Evolutionary conservation across 2,329 filamentous ascomycete species (phyloP).

Genomic region (Coniella lustricola): DNA sequence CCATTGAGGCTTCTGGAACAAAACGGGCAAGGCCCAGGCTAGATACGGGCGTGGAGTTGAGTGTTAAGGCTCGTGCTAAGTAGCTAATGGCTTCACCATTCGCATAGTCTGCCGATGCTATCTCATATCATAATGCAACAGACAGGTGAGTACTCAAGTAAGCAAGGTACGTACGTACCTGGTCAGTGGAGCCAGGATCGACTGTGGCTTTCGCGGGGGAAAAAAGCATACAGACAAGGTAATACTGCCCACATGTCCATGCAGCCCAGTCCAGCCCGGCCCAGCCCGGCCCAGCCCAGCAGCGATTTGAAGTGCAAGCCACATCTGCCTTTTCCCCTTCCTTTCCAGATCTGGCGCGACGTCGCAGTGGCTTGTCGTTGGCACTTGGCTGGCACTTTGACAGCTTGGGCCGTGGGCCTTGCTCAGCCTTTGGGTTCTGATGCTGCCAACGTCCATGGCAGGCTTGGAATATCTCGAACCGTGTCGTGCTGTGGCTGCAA

Average conservation of each 20-base stretch:
- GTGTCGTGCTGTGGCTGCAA: too few species aligned
- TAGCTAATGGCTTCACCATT: too few species aligned
- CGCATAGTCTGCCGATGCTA: too few species aligned
- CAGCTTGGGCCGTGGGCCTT: not conserved
- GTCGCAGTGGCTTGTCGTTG: not conserved
- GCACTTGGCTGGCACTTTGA: not conserved
- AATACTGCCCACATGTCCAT: not conserved
- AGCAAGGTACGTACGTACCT: not conserved
- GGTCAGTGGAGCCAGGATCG: conserved; percentile 1
- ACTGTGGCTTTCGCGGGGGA: not conserved
- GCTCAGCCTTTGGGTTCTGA: not conserved
- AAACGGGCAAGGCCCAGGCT: too few species aligned
- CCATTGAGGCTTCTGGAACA: too few species aligned
- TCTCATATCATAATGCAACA: too few species aligned
- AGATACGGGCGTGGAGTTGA: too few species aligned
- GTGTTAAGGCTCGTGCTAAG: too few species aligned
- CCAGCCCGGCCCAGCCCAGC: not conserved
- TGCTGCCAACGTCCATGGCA: too few species aligned
- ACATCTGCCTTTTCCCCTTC: not conserved
- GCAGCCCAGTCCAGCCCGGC: not conserved
- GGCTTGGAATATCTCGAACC: too few species aligned
- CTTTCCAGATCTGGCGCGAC: conserved; percentile 1
- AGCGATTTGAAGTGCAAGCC: not conserved
- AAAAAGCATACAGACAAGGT: not conserved
- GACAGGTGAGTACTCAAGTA: not conserved